Evolutionary conservation across 2,329 filamentous ascomycete genomes (phyloP).

Genomic region (Boeremia exigua): DNA sequence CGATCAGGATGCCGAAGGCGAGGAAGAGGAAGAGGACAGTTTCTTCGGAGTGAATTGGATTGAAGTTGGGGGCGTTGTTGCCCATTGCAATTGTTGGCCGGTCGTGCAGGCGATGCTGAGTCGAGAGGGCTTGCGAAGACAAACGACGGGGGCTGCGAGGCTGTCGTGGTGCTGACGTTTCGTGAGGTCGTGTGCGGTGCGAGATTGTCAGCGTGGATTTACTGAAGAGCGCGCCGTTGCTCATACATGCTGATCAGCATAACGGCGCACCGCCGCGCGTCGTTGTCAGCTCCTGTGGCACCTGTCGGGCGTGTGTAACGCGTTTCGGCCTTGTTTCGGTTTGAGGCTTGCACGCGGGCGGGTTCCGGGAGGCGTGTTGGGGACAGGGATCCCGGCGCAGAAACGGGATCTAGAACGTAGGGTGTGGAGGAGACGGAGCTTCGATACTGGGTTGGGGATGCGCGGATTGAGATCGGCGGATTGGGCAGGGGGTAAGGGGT

Average conservation of each 20-base stretch:
- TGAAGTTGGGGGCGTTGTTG: background rate
- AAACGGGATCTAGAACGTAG: background rate
- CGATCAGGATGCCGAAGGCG: conserved; percentile 32
- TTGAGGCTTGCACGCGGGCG: background rate
- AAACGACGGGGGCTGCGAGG: background rate
- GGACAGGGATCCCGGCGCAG: too few relatives aligned
- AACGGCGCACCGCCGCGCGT: conserved; percentile 2
- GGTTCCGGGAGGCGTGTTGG: too few relatives aligned
- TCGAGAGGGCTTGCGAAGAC: too few relatives aligned
- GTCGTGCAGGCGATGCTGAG: background rate
- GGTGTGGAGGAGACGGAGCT: too few relatives aligned
- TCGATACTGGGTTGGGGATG: too few relatives aligned
- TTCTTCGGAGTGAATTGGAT: conserved; percentile 7
- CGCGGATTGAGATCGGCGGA: too few relatives aligned
- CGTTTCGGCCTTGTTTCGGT: conserved; percentile 7
- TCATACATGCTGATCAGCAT: background rate
- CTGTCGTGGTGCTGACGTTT: background rate
- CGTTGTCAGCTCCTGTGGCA: background rate
- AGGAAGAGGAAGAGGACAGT: conserved; percentile 35
- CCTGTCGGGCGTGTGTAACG: background rate
- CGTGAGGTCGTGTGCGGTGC: too few relatives aligned
- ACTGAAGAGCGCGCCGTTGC: background rate
- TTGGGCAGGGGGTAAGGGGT: too few relatives aligned
- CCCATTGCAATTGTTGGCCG: background rate
- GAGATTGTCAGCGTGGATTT: too few relatives aligned